Evolutionary conservation across 192 early-diverging fungal species (phyloP), one percentile per base, ranked within the genome.

Genomic region (Oehlia diaphana): DNA sequence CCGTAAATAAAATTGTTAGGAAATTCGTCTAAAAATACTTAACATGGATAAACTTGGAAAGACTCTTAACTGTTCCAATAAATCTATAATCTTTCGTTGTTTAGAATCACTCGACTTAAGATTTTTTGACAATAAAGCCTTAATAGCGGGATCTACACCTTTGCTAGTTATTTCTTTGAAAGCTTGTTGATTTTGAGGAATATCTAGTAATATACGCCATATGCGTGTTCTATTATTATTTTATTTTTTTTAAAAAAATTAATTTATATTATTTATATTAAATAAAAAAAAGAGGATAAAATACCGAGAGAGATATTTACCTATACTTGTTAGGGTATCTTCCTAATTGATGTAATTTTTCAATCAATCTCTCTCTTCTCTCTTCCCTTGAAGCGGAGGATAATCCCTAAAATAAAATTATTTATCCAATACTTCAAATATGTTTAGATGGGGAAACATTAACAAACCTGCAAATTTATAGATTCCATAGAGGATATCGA

Each of bases 361-460:
- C 71, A 49, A 73, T 47, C 23, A 73, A 10, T 47, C n/a, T 73
- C 23, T 23, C 39, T 49, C 39, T 73, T 73, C n/a, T 73, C 39
- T 73, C 42, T 73, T 73, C 71, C 2, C 39, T 37, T 73, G 71
- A 73, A 49, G 23, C 71, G 23, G 23, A 49, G 50, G 44, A 73
- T 26, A 73, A 28, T 26, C 47, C 39, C 71, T 73, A 50, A 10
- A 67, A 67, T 10, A 16, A 67, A 67, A 67, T 67, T 67, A 67
- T 13, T 67, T 10, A 67, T 67, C 7, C 9, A 67, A 12, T 33
- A 33, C 4, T 16, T 67, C 65, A 67, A 67, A 67, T 33, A 67
- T 9, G 2, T 67, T 16, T 12, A 10, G 14, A 6, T 31, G 9
- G 8, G 8, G 65, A 26, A 26, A 67, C 1, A 14, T 31, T 28